These are phyloP conservation scores for Tephrocybe rancida DNA, from an alignment of 768 basidiomycete genomes.

Conservation along the genomic window DNA sequence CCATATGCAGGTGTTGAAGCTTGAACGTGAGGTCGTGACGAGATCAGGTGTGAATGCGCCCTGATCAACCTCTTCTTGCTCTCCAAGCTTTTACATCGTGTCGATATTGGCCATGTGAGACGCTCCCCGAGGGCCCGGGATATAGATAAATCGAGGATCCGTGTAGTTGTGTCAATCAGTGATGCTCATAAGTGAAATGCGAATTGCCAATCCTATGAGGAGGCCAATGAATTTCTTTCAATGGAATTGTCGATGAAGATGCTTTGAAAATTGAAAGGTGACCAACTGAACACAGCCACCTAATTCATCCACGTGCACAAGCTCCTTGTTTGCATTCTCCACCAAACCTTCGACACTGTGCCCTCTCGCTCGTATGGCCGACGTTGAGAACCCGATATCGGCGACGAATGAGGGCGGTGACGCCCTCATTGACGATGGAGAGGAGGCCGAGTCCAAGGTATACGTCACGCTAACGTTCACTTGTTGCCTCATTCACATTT, in stretches of 20 bases:
- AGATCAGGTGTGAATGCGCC: slow-evolving; percentile 12
- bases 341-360: slow-evolving; percentile 6
- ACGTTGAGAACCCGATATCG: slow-evolving; percentile 49
- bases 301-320: slow-evolving; percentile 3
- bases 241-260: background rate
- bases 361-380: slow-evolving; percentile 42
- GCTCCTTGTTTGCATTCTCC: slow-evolving; percentile 18
- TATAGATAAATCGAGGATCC: background rate
- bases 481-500: slow-evolving; percentile 17
- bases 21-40: background rate
- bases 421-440: slow-evolving; percentile 53
- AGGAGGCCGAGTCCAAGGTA: slow-evolving; percentile 68
- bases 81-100: slow-evolving; percentile 1
- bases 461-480: slow-evolving; percentile 7
- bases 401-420: slow-evolving; percentile 36
- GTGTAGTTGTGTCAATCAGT: background rate
- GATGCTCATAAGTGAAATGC: too few relatives aligned
- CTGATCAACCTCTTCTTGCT: slow-evolving; percentile 13
- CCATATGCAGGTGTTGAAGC: slow-evolving; percentile 5
- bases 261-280: background rate
- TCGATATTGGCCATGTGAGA: slow-evolving; percentile 1
- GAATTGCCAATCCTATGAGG: too few relatives aligned
- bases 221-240: background rate
- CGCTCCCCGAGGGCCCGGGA: slow-evolving; percentile 3
- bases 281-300: slow-evolving; percentile 10